These are phyloP conservation scores for Actinidia arguta DNA, from an alignment of 179 eudicot genomes.

Conservation along the genomic window DNA sequence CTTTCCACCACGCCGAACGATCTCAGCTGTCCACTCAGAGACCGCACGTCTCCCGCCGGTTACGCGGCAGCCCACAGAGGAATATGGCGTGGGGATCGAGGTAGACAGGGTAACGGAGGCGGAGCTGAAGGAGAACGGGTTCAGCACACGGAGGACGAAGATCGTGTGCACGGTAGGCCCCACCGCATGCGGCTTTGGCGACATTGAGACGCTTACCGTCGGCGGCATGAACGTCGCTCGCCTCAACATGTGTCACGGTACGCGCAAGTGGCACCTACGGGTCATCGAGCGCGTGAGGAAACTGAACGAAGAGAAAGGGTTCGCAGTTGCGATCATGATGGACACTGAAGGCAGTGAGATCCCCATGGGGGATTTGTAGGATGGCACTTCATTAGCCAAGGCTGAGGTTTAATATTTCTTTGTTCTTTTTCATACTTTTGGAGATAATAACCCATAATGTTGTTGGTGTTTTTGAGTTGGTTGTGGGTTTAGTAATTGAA, in stretches of 20 bases:
- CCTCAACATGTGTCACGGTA: conserved; percentile 87
- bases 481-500: no score
- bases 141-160: conserved; percentile 77
- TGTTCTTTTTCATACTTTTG: no score
- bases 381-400: conserved; percentile 62
- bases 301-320: conserved; percentile 89
- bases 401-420: conserved; percentile 81
- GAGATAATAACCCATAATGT: no score
- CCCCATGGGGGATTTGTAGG: conserved; percentile 94
- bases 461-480: no score
- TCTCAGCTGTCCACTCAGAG: no score
- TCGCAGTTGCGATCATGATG: conserved; percentile 84
- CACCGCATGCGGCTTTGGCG: conserved; percentile 61
- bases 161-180: conserved; percentile 89
- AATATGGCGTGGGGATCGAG: no score
- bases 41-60: no score
- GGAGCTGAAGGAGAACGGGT: conserved; percentile 84
- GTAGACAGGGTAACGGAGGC: conserved; percentile 68
- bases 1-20: no score
- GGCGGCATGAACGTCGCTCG: conserved; percentile 96
- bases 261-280: conserved; percentile 75
- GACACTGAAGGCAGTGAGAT: conserved; percentile 98
- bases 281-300: conserved; percentile 78
- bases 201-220: conserved; percentile 75
- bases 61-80: no score